These are phyloP conservation scores for Apiotrichum gracile DNA, from an alignment of 1,284 basidiomycete genomes.

Conservation along the genomic window DNA sequence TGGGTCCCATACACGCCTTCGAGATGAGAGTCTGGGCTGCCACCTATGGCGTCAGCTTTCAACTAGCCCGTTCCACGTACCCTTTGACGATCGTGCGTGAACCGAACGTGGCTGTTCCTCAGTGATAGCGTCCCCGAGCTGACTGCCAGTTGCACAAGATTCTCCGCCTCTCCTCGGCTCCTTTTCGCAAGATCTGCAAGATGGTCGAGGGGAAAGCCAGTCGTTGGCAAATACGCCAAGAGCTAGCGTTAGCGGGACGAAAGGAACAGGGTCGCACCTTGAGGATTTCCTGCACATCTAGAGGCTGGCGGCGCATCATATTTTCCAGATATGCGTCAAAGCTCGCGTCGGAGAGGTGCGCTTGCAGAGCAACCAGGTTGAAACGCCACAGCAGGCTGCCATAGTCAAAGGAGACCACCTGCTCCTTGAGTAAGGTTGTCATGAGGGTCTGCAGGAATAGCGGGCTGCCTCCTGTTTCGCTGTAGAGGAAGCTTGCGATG, in stretches of 20 bases:
- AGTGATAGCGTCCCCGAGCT: slow-evolving; percentile 13
- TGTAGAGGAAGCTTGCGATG: slow-evolving; percentile 25
- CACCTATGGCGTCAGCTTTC: slow-evolving; percentile 13
- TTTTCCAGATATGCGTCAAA: slow-evolving; percentile 29
- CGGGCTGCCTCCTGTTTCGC: slow-evolving; percentile 28
- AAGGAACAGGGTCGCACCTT: slow-evolving; percentile 10
- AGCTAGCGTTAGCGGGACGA: slow-evolving; percentile 10
- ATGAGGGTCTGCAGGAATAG: slow-evolving; percentile 29
- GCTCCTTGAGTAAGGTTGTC: slow-evolving; percentile 25
- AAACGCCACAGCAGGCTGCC: slow-evolving; percentile 26
- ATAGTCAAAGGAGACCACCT: slow-evolving; percentile 30
- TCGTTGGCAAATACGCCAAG: slow-evolving; percentile 27
- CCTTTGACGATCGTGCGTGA: slow-evolving; percentile 37
- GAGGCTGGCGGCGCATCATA: slow-evolving; percentile 20
- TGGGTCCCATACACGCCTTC: slow-evolving; percentile 4
- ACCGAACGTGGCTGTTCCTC: slow-evolving; percentile 15
- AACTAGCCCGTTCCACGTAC: slow-evolving; percentile 11
- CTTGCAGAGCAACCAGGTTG: slow-evolving; percentile 23
- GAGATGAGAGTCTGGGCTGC: slow-evolving; percentile 30
- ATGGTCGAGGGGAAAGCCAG: slow-evolving; percentile 13
- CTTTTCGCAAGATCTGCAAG: neutral
- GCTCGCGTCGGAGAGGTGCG: slow-evolving; percentile 25
- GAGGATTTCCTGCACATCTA: slow-evolving; percentile 19
- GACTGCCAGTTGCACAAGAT: slow-evolving; percentile 10
- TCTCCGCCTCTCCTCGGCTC: slow-evolving; percentile 9